Conservation (phyloP, 352 stramenopile genomes). For the Globisporangium paroecandrum region DNA sequence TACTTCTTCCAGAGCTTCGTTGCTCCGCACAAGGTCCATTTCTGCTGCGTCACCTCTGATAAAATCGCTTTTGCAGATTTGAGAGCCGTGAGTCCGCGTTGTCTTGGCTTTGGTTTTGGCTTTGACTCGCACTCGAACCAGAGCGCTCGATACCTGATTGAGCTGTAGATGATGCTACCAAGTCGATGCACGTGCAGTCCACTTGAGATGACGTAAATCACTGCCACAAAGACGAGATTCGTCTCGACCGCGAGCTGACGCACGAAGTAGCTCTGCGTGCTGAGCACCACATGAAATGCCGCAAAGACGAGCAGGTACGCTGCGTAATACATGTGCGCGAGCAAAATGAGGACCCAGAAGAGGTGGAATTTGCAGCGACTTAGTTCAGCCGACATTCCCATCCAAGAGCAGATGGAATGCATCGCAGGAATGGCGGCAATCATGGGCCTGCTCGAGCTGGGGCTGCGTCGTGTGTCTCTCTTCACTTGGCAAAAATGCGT, state of each 20-base stretch:
- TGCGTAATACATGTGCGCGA: neutral
- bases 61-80: neutral
- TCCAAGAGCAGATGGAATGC: neutral
- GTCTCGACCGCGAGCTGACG: conserved; percentile 11
- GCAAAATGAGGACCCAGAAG: conserved; percentile 3
- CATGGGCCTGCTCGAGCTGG: too few species aligned
- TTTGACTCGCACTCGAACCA: neutral
- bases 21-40: neutral
- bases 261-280: conserved; percentile 4
- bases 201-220: conserved; percentile 6
- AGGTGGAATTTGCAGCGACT: neutral
- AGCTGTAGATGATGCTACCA: neutral
- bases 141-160: neutral
- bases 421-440: too few species aligned
- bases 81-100: neutral
- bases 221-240: neutral
- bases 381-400: neutral
- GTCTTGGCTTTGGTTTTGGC: neutral
- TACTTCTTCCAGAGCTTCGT: conserved; percentile 3
- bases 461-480: too few species aligned
- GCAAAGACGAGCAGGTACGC: conserved; percentile 12
- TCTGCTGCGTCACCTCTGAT: neutral
- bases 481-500: too few species aligned
- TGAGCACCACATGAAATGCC: neutral
- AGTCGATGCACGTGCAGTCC: neutral